phyloP scores from a whole-genome alignment of 2,329 filamentous ascomycete species.

The Didymella keratinophila region DNA sequence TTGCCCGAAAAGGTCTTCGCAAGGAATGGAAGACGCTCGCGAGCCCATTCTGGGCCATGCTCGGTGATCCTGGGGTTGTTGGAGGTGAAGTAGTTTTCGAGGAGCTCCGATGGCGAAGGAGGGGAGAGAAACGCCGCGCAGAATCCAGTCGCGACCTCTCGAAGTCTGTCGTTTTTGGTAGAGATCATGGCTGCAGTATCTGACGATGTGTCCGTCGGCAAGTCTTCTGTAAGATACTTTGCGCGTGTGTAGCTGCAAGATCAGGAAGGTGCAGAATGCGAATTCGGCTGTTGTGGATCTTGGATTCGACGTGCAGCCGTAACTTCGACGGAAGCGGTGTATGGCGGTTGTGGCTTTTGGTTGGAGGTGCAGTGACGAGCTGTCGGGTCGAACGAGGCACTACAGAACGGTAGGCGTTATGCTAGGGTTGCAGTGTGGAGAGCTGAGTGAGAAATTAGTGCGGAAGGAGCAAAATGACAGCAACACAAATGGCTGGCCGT shows the following conservation, averaged over 20 bases:
- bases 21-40: slow-evolving; percentile 50
- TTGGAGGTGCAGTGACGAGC: slow-evolving; percentile 9
- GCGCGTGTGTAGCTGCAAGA: neutral
- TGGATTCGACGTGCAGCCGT: slow-evolving; percentile 1
- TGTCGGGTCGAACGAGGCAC: slow-evolving; percentile 10
- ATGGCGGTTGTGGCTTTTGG: slow-evolving; percentile 14
- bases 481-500: slow-evolving; percentile 1
- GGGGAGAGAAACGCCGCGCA: slow-evolving; percentile 41
- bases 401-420: slow-evolving; percentile 7
- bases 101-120: slow-evolving; percentile 35
- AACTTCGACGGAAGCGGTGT: slow-evolving; percentile 10
- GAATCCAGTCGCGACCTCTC: slow-evolving; percentile 37
- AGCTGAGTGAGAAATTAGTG: slow-evolving; percentile 23
- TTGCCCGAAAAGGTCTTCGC: slow-evolving; percentile 47
- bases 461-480: neutral
- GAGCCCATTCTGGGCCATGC: slow-evolving; percentile 53
- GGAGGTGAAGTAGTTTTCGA: slow-evolving; percentile 39
- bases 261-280: slow-evolving; percentile 1
- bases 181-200: slow-evolving; percentile 22
- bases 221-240: neutral
- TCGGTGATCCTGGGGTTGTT: slow-evolving; percentile 50
- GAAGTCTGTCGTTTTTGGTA: slow-evolving; percentile 29
- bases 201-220: slow-evolving; percentile 1
- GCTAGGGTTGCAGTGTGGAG: slow-evolving; percentile 7
- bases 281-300: neutral